Percentiles rank a stretch among this genome's conserved stretches.
These are phyloP conservation scores for Leccinum uliginosum DNA, from an alignment of 768 basidiomycete genomes.

Conservation along the genomic window DNA sequence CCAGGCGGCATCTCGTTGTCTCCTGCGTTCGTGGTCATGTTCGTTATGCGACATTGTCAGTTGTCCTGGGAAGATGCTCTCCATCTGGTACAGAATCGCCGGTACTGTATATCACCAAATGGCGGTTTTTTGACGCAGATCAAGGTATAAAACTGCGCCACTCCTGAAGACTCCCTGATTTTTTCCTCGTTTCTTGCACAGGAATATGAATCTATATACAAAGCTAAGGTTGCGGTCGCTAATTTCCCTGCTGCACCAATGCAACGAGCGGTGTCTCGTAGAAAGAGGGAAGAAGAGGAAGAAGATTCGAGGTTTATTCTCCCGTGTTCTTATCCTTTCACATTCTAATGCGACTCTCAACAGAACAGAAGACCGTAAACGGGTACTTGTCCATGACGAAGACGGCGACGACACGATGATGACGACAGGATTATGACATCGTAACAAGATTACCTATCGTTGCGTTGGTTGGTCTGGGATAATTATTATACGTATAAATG, in stretches of 20 bases:
- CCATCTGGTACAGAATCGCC: slow-evolving; percentile 82
- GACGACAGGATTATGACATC: slow-evolving; percentile 26
- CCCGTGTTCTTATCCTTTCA: neutral
- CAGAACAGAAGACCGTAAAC: slow-evolving; percentile 44
- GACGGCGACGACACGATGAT: slow-evolving; percentile 34
- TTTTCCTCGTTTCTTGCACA: slow-evolving; percentile 25
- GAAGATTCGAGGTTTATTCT: slow-evolving; percentile 45
- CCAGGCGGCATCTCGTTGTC: slow-evolving; percentile 84
- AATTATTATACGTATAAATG: slow-evolving; percentile 26
- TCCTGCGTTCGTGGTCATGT: slow-evolving; percentile 89
- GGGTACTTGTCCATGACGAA: slow-evolving; percentile 33
- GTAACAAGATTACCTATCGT: neutral
- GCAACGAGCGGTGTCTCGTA: slow-evolving; percentile 44
- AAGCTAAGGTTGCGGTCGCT: slow-evolving; percentile 67
- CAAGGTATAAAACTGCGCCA: slow-evolving; percentile 49
- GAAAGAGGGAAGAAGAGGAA: slow-evolving; percentile 75
- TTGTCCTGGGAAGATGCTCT: slow-evolving; percentile 86
- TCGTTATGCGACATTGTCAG: slow-evolving; percentile 81
- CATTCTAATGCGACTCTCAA: neutral
- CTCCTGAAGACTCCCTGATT: neutral
- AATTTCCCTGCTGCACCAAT: slow-evolving; percentile 43
- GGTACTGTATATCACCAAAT: slow-evolving; percentile 93
- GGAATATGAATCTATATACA: slow-evolving; percentile 94
- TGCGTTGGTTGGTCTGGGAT: slow-evolving; percentile 4
- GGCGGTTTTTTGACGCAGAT: slow-evolving; percentile 89